Percentiles rank a stretch among this genome's conserved stretches.
phyloP scores from a whole-genome alignment of 2,329 filamentous ascomycete genomes.

The Eurotiales sp. region DNA sequence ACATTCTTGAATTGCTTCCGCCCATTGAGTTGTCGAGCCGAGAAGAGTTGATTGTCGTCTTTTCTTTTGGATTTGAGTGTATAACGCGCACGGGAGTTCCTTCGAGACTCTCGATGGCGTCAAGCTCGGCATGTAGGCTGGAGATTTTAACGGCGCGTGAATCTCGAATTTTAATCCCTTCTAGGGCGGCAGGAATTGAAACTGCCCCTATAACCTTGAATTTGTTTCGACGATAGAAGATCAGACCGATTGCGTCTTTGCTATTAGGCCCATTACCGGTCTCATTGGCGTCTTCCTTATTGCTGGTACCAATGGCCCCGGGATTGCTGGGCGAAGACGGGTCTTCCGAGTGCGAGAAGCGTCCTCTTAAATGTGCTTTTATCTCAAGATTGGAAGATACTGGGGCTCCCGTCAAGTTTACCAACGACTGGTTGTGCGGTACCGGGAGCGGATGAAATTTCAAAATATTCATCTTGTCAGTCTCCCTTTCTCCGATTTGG shows the following conservation, averaged over 20 bases:
- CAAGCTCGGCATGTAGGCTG: conserved; percentile 9
- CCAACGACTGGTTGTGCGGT: background rate
- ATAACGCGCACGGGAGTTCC: conserved; percentile 7
- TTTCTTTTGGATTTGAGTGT: conserved; percentile 4
- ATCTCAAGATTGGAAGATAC: background rate
- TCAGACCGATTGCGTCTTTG: conserved; percentile 9
- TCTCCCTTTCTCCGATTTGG: background rate
- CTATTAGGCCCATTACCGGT: background rate
- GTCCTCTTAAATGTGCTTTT: conserved; percentile 7
- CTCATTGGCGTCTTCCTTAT: background rate
- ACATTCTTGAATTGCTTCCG: background rate
- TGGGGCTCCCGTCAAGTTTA: background rate
- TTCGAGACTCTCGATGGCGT: conserved; percentile 13
- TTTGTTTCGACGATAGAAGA: conserved; percentile 14
- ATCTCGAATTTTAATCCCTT: background rate
- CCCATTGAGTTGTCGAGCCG: background rate
- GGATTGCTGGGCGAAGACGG: background rate
- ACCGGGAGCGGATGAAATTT: background rate
- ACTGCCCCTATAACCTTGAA: conserved; percentile 13
- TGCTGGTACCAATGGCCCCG: background rate
- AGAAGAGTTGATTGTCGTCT: background rate
- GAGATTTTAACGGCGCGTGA: background rate
- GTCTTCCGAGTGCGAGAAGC: conserved; percentile 8
- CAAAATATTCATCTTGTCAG: background rate
- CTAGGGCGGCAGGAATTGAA: conserved; percentile 1